Evolutionary conservation across 495 filamentous ascomycete species (phyloP), one percentile per base, ranked within the genome.

Genomic region (Penicillium pancosmium): DNA sequence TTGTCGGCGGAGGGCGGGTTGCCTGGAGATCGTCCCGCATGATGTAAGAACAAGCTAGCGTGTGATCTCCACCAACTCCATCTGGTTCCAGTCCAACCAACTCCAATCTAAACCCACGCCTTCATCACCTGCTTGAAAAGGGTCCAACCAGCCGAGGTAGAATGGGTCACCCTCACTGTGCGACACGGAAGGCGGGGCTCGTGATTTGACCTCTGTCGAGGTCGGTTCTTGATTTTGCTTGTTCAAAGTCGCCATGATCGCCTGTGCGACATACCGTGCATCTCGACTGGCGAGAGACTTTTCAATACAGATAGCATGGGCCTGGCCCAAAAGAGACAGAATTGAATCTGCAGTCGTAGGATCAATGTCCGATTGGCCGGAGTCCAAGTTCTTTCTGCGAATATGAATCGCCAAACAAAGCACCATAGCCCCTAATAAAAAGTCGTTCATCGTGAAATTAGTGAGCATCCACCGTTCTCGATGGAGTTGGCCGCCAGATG

Each of bases 391-490:
- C 35, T 43, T 57, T 6, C 50, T 21, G 2, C 46, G 34, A 33
- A 27, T 59, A 51, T 55, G 50, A 41, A 65, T 35, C 1, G 44
- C 51, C 38, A 58, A 34, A 51, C 59, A 65, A 31, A 65, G 62
- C 12, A 61, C 59, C 54, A 61, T 65, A 31, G 57, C 44, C 1
- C 59, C 63, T 18, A 68, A 52, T 1, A 68, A 27, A 21, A 60
- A 68, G 31, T 66, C 66, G 44, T 68, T 60, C 56, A 59, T 59
- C 2, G 63, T 68, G 12, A 68, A 62, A 41, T 55, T 66, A 8
- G 55, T 46, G 13, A 68, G 36, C 47, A 68, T 59, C 64, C 67
- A 69, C 6, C 67, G 64, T 36, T 64, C 61, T 11, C 41, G 50
- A 52, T 62, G 38, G 21, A 69, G 52, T 34, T 57, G 64, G n/a